Base-by-base conservation (phyloP, 129 eudicot genomes). In the Centrapalus pauciflorus region DNA sequence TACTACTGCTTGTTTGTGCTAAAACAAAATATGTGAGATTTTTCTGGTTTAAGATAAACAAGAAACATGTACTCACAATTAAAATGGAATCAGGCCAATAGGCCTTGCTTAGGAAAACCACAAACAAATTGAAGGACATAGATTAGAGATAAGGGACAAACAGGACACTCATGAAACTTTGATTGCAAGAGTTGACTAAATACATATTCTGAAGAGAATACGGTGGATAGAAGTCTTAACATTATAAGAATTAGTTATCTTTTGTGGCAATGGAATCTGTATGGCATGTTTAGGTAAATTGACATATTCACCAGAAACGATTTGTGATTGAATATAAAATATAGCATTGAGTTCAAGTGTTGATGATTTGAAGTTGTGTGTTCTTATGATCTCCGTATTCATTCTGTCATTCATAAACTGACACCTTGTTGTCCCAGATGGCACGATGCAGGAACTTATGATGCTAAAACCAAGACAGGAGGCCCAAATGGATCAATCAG, bases 381-480 rank as follows among this genome's bases (percentile, higher is more conserved):
- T 3, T 54, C 29, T 10, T 25, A 54, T 25, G 59, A 52, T 23
- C 27, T 35, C 19, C 51, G 50, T 61, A 28, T 29, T 29, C 11
- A 28, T 74, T n/a, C n/a, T n/a, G n/a, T n/a, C n/a, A 9, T 1
- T 11, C 32, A 58, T 33, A 10, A 24, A 38, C 32, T 41, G 24
- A 52, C 19, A 55, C 49, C 67, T 55, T 63, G 48, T 35, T 60
- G 28, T 33, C 71, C 66, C 73, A 91, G 98, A 76, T 92, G 98
- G 96, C 96, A 92, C 50, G 98, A 93, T 70, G 98, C 98, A 4
- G 98, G 98, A 4, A 93, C 96, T 29, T 93, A 83, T 62, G 96
- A 93, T 73, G 88, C 83, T 25, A 86, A 76, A 57, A 81, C 96
- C 24, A 88, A 80, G 79, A 88, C 95, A 13, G 98, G 98, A 70